Evolutionary conservation across 2,329 filamentous ascomycete species (phyloP).

Genomic region (Aspergillus luchuensis): DNA sequence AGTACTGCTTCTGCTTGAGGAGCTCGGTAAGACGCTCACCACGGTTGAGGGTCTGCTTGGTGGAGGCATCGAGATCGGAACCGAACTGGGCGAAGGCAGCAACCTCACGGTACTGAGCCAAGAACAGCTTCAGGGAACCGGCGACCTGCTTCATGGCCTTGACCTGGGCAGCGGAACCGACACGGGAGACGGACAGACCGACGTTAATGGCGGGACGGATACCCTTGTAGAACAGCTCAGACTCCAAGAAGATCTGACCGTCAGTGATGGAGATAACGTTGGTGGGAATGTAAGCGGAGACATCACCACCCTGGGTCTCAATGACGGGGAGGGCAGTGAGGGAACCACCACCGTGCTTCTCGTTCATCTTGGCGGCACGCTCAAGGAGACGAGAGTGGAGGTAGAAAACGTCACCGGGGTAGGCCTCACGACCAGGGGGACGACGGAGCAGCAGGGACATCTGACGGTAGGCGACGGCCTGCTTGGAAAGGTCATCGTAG

Average conservation of each 20-base stretch:
- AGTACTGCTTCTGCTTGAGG: slow-evolving; percentile 99
- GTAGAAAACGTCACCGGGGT: slow-evolving; percentile 99
- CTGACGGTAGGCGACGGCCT: slow-evolving; percentile 96
- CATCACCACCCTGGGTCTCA: slow-evolving; percentile 99
- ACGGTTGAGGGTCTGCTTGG: slow-evolving; percentile 97
- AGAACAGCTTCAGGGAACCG: slow-evolving; percentile 99
- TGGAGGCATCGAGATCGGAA: slow-evolving; percentile 97
- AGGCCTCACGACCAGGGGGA: slow-evolving; percentile 98
- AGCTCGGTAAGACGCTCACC: slow-evolving; percentile 99
- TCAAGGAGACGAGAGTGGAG: slow-evolving; percentile 98
- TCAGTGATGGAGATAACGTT: slow-evolving; percentile 99
- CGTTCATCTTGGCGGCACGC: slow-evolving; percentile 99
- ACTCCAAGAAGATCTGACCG: slow-evolving; percentile 99
- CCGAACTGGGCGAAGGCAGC: slow-evolving; percentile 99
- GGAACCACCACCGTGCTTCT: slow-evolving; percentile 91
- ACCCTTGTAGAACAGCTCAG: slow-evolving; percentile 99
- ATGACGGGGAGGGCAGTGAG: slow-evolving; percentile 97
- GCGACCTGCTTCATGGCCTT: slow-evolving; percentile 99
- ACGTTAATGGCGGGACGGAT: slow-evolving; percentile 99
- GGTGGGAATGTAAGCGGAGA: slow-evolving; percentile 99
- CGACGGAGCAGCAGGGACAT: slow-evolving; percentile 98
- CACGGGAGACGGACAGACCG: slow-evolving; percentile 99
- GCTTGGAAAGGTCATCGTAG: slow-evolving; percentile 96
- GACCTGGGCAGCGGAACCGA: slow-evolving; percentile 98
- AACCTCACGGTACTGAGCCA: slow-evolving; percentile 99